Percentiles rank a stretch among this genome's conserved stretches.
These are phyloP conservation scores for Erodium texanum DNA, from an alignment of 441 rosid species.

Conservation along the genomic window DNA sequence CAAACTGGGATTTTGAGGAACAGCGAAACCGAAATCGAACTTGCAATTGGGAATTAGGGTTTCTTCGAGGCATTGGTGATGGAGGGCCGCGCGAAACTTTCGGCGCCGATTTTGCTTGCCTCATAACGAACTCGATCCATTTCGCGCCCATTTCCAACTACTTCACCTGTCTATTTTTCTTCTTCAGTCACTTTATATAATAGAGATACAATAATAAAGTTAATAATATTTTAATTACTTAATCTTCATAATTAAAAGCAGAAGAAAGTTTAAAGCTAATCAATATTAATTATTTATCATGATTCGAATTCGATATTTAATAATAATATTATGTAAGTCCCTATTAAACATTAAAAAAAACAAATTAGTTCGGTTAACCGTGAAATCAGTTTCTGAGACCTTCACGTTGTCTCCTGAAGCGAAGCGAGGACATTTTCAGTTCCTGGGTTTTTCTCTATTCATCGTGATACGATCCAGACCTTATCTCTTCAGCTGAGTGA, in stretches of 20 bases:
- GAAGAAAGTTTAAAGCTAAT: too few species aligned
- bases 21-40: background rate
- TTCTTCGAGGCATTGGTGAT: slow-evolving; percentile 5
- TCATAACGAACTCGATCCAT: slow-evolving; percentile 3
- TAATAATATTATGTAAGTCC: too few species aligned
- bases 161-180: background rate
- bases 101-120: slow-evolving; percentile 12
- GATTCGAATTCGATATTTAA: too few species aligned
- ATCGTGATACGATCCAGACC: background rate
- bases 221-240: too few species aligned
- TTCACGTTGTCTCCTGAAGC: background rate
- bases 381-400: too few species aligned
- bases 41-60: background rate
- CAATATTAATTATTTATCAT: too few species aligned
- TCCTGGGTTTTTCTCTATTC: background rate
- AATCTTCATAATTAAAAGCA: too few species aligned
- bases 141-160: slow-evolving; percentile 25
- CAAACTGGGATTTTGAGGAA: background rate
- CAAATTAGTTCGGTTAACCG: too few species aligned
- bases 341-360: too few species aligned
- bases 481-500: background rate
- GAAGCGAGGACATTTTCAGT: background rate
- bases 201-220: too few species aligned
- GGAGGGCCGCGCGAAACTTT: slow-evolving; percentile 17
- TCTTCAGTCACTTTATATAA: too few species aligned